A percentile compares a stretch with the other conserved stretches of the same genome.
Evolutionary conservation across 331 rosid genomes (phyloP).

Genomic region (Erythrophleum ivorense): DNA sequence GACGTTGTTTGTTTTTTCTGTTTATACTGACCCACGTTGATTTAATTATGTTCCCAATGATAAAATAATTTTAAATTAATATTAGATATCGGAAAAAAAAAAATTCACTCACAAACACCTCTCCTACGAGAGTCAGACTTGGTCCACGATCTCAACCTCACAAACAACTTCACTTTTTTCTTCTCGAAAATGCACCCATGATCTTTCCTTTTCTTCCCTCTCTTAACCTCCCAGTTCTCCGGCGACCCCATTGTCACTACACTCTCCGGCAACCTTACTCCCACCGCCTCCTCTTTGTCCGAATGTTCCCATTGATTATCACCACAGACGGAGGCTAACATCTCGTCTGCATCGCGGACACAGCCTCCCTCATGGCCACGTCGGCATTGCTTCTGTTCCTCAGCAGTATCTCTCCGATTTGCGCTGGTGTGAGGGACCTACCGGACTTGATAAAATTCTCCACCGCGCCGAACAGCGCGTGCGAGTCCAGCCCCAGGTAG

Average conservation of each 20-base stretch:
- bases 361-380: slow-evolving; percentile 68
- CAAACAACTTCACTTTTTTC: slow-evolving; percentile 66
- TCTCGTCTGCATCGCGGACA: slow-evolving; percentile 63
- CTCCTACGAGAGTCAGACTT: slow-evolving; percentile 69
- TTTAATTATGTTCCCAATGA: too few relatives aligned
- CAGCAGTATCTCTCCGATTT: slow-evolving; percentile 74
- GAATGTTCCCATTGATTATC: slow-evolving; percentile 34
- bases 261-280: slow-evolving; percentile 70
- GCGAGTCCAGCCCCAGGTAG: slow-evolving; percentile 64
- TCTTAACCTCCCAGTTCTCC: slow-evolving; percentile 50
- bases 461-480: slow-evolving; percentile 57
- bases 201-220: slow-evolving; percentile 62
- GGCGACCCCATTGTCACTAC: slow-evolving; percentile 72
- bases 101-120: not conserved
- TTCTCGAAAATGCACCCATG: slow-evolving; percentile 47
- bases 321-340: slow-evolving; percentile 31
- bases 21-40: too few relatives aligned
- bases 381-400: slow-evolving; percentile 62
- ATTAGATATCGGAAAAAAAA: not conserved
- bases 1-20: slow-evolving; percentile 5
- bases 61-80: too few relatives aligned
- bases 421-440: slow-evolving; percentile 82
- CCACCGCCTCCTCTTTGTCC: slow-evolving; percentile 50
- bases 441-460: slow-evolving; percentile 64
- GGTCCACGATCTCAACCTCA: slow-evolving; percentile 77